phyloP scores from a whole-genome alignment of 805 yeast species.

The Dipodascopsis uninucleata region DNA sequence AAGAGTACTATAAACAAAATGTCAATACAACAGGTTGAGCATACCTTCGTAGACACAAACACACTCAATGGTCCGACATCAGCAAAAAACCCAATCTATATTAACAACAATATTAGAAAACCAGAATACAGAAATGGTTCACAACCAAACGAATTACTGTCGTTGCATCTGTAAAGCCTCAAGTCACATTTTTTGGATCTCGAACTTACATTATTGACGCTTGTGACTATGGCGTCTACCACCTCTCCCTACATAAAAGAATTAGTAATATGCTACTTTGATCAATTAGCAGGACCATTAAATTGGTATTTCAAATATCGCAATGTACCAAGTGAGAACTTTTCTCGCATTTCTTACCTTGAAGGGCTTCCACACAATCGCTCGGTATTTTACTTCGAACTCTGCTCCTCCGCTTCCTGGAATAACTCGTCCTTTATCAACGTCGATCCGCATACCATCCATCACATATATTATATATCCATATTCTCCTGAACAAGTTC shows the following conservation, averaged over 20 bases:
- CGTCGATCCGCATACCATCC: slow-evolving; percentile 90
- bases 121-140: background rate
- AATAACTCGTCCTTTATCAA: slow-evolving; percentile 87
- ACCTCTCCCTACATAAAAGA: slow-evolving; percentile 70
- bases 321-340: no score
- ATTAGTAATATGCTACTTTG: no score
- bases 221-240: slow-evolving; percentile 92
- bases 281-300: no score
- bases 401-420: slow-evolving; percentile 94
- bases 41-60: slow-evolving; percentile 80
- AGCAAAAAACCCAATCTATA: slow-evolving; percentile 84
- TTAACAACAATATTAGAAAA: background rate
- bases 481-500: slow-evolving; percentile 97
- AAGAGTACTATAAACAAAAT: background rate
- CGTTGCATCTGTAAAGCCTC: no score
- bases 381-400: slow-evolving; percentile 91
- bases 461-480: slow-evolving; percentile 95
- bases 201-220: slow-evolving; percentile 63
- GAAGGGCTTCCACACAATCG: slow-evolving; percentile 97
- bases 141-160: no score
- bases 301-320: background rate
- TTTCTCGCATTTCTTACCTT: slow-evolving; percentile 46
- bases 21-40: slow-evolving; percentile 8
- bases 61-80: slow-evolving; percentile 97
- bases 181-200: no score